Percentiles rank a stretch among this genome's conserved stretches.
phyloP scores from a whole-genome alignment of 495 filamentous ascomycete genomes.

The Penicillium daleae region DNA sequence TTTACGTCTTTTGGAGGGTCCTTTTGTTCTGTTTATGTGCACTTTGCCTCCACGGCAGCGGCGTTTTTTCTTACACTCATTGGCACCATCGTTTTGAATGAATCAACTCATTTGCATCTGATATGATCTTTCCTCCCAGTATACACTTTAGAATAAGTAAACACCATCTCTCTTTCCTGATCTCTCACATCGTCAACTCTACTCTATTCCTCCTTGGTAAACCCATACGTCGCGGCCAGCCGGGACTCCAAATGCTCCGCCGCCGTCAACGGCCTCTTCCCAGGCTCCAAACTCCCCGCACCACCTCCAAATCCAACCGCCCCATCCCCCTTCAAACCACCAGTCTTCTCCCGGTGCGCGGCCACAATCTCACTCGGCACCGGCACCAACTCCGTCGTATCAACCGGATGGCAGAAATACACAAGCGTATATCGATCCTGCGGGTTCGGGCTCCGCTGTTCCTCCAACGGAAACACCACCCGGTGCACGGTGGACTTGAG shows the following conservation, averaged over 20 bases:
- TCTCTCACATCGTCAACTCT: not conserved
- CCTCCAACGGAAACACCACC: constrained; percentile 72
- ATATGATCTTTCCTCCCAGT: not conserved
- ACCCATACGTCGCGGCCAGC: constrained; percentile 74
- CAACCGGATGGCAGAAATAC: constrained; percentile 88
- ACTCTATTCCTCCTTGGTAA: constrained; percentile 35
- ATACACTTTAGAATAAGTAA: not conserved
- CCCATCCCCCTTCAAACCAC: constrained; percentile 22
- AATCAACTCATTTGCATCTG: constrained; percentile 24
- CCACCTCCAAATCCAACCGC: constrained; percentile 50
- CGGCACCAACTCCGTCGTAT: constrained; percentile 67
- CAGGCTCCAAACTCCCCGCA: constrained; percentile 44
- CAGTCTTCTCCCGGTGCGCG: constrained; percentile 38
- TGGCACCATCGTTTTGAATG: constrained; percentile 18
- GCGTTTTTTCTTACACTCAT: constrained; percentile 25
- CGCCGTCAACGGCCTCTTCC: constrained; percentile 72
- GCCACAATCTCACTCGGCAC: constrained; percentile 72
- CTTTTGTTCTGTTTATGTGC: constrained; percentile 18
- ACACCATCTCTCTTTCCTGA: too few species aligned
- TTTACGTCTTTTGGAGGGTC: constrained; percentile 25
- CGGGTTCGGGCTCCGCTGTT: constrained; percentile 44
- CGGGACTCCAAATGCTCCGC: constrained; percentile 78
- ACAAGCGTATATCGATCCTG: constrained; percentile 86
- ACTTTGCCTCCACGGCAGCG: constrained; percentile 31
- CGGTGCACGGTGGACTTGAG: constrained; percentile 86